Evolutionary conservation across 768 basidiomycete species (phyloP).

Genomic region (Suillus occidentalis): DNA sequence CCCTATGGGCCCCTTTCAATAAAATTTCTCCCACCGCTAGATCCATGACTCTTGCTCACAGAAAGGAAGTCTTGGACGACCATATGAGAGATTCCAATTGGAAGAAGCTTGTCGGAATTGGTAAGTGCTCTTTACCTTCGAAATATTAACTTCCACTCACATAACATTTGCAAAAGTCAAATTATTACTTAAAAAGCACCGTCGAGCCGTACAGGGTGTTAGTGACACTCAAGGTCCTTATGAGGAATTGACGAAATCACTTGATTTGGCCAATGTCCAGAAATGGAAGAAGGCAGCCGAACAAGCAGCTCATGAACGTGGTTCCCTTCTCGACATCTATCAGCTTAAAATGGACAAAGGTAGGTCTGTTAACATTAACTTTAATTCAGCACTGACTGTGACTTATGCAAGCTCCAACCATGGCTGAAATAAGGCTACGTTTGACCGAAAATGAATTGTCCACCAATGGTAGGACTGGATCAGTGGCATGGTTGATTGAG

Average conservation of each 20-base stretch:
- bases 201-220: background rate
- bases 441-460: slow-evolving; percentile 1
- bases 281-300: background rate
- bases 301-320: background rate
- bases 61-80: slow-evolving; percentile 30
- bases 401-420: background rate
- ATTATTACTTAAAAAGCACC: slow-evolving; percentile 1
- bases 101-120: slow-evolving; percentile 30
- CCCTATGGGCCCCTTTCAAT: slow-evolving; percentile 30
- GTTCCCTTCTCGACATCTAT: slow-evolving; percentile 3
- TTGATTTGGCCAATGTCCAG: background rate
- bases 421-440: slow-evolving; percentile 6
- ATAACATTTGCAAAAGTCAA: background rate
- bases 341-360: slow-evolving; percentile 7
- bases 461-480: background rate
- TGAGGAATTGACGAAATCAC: background rate
- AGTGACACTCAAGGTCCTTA: slow-evolving; percentile 6
- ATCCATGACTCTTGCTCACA: slow-evolving; percentile 22
- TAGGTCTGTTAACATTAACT: background rate
- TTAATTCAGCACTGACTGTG: background rate
- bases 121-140: slow-evolving; percentile 8
- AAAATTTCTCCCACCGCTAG: slow-evolving; percentile 22
- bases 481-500: slow-evolving; percentile 6
- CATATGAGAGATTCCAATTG: slow-evolving; percentile 36
- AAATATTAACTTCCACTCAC: background rate